Evolutionary conservation across 495 filamentous ascomycete genomes (phyloP), one percentile per base, ranked within the genome.

Genomic region (Aspergillus biplanus): DNA sequence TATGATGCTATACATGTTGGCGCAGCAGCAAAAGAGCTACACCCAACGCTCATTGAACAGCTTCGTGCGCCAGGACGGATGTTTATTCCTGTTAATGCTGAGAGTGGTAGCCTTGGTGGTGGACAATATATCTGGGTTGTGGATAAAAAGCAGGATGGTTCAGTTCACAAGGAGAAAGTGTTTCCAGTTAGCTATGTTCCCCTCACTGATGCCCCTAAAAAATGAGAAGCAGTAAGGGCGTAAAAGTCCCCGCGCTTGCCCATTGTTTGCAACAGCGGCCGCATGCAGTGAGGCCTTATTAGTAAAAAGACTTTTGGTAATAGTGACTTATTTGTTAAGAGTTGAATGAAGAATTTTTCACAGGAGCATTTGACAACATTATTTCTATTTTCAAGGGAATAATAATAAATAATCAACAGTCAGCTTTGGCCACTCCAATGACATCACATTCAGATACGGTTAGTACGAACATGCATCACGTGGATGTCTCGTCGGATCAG

Each of bases 1-100:
- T 90, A 88, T 67, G 93, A 99, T 83, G 95, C 92, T 8, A 97
- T 99, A 60, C 95, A 98, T 73, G 95, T 99, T 9, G 95, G 95
- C 0, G 95, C 95, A 3, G 92, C 92, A 27, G 94, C 96, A 13
- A 82, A 76, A 65, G 81, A 84, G 67, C 77, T 96, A 52, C 94
- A 97, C 71, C 69, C 83, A 42, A 81, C 83, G 64, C 73, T 99
- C 67, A 73, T 96, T 52, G 84, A 89, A 47, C 95, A 98, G 75
- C 76, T 99, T 68, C 86, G 85, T 63, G 80, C 84, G 5, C 93
- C 93, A 0, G 95, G 95, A 15, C 77, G 84, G 59, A 86, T 96
- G 81, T 96, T 96, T 73, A 93, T 96, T 6, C 95, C 95, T 0
- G 90, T 99, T 1, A 90, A 89, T 61, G 85, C 89, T 39, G 67